Evolutionary conservation across 1,284 basidiomycete species (phyloP).

Genomic region (Exobasidium rhododendri): DNA sequence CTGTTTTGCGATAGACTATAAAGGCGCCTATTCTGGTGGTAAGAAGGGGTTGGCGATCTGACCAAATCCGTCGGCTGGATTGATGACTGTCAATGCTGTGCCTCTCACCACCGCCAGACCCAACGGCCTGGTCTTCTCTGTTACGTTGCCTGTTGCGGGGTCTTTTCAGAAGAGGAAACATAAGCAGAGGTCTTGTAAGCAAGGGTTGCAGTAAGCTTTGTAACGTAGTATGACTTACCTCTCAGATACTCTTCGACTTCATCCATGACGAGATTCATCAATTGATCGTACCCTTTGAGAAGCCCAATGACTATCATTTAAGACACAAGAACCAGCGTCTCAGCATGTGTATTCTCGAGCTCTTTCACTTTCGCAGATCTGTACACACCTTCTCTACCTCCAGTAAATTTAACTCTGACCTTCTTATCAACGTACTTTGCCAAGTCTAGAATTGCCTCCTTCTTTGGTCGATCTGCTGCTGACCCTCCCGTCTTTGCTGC

Average conservation of each 20-base stretch:
- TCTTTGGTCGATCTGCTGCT: constrained; percentile 72
- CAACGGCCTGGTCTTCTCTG: constrained; percentile 37
- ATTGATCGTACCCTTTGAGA: constrained; percentile 92
- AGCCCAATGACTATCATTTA: constrained; percentile 72
- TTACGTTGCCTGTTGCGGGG: constrained; percentile 34
- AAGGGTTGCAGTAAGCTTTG: background rate
- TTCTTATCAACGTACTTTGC: constrained; percentile 88
- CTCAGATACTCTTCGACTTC: constrained; percentile 72
- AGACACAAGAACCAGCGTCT: background rate
- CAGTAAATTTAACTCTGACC: constrained; percentile 93
- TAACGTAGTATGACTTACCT: background rate
- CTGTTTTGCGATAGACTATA: no score
- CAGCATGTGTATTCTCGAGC: background rate
- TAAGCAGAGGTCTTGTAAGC: no score
- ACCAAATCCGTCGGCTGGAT: constrained; percentile 52
- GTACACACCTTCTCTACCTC: constrained; percentile 80
- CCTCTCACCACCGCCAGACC: constrained; percentile 51
- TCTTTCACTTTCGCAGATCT: background rate
- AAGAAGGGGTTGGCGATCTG: constrained; percentile 40
- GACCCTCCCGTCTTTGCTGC: background rate
- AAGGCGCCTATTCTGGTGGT: constrained; percentile 8
- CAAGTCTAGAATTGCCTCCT: constrained; percentile 92
- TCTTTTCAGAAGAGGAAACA: constrained; percentile 23
- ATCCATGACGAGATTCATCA: constrained; percentile 91
- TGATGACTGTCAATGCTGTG: constrained; percentile 50